phyloP scores from a whole-genome alignment of 129 eudicot genomes.

The Arctium minus region DNA sequence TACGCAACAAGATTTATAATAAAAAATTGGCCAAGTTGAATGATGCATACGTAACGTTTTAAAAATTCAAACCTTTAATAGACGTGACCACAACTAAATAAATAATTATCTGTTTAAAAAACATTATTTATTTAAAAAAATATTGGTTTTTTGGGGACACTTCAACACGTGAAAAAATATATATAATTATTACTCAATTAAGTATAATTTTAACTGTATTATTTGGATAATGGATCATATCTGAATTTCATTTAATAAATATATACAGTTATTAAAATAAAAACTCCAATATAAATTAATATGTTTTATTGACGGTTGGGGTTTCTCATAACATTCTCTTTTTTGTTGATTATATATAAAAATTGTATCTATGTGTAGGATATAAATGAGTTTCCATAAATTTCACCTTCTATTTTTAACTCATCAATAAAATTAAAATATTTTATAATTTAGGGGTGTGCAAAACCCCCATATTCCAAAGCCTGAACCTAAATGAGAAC shows the following conservation, averaged over 20 bases:
- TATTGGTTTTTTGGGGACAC: constrained; percentile 5
- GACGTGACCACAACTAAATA: constrained; percentile 30
- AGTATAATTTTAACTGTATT: background rate
- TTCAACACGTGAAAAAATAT: constrained; percentile 6
- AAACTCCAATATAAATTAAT: background rate
- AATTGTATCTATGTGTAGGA: background rate
- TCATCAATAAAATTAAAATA: too few relatives aligned
- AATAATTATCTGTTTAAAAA: constrained; percentile 3
- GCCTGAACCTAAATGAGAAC: too few relatives aligned
- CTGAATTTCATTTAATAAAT: background rate
- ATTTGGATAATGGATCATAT: constrained; percentile 1
- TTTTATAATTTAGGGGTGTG: too few relatives aligned
- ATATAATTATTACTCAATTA: background rate
- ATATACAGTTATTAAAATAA: background rate
- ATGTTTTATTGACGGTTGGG: constrained; percentile 18
- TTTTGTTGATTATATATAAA: background rate
- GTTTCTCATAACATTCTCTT: constrained; percentile 2
- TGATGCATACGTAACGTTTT: constrained; percentile 18
- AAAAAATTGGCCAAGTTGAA: constrained; percentile 24
- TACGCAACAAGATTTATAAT: constrained; percentile 16
- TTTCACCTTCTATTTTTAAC: too few relatives aligned
- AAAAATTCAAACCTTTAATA: background rate
- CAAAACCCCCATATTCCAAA: too few relatives aligned
- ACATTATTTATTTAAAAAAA: background rate
- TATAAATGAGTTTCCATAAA: too few relatives aligned